Conservation (phyloP, 495 filamentous ascomycete genomes). For the Aspergillus incahuasiensis region DNA sequence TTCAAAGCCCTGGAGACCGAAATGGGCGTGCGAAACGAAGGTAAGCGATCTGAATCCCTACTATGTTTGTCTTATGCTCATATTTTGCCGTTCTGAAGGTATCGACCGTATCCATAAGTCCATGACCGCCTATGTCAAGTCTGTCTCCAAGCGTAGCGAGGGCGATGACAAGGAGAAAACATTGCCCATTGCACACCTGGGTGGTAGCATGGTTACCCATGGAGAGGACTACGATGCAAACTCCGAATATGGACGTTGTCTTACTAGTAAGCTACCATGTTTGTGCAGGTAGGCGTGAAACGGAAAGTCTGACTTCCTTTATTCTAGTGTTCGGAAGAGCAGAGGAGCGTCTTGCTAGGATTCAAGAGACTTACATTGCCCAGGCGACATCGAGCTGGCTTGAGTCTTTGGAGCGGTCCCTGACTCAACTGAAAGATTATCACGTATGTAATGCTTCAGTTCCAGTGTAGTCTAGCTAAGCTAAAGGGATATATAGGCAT, state of each 20-base stretch:
- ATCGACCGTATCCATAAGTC: conserved; percentile 90
- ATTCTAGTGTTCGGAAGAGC: conserved; percentile 66
- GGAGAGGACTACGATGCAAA: conserved; percentile 91
- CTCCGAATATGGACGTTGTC: conserved; percentile 88
- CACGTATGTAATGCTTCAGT: conserved; percentile 51
- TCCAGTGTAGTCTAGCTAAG: conserved; percentile 13
- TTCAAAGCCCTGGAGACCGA: conserved; percentile 92
- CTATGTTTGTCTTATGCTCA: conserved; percentile 9
- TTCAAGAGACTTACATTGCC: conserved; percentile 79
- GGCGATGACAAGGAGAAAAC: conserved; percentile 81
- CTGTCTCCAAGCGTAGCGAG: conserved; percentile 80
- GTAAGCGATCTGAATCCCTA: conserved; percentile 40
- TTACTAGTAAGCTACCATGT: conserved; percentile 58
- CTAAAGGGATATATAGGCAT: conserved; percentile 44
- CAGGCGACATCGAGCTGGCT: conserved; percentile 86
- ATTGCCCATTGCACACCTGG: conserved; percentile 74
- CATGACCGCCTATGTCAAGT: conserved; percentile 86
- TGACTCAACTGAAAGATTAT: conserved; percentile 97
- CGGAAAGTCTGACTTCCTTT: conserved; percentile 6
- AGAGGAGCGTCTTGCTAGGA: conserved; percentile 81
- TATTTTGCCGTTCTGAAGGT: conserved; percentile 44
- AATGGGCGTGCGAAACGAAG: conserved; percentile 88
- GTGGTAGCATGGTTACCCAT: conserved; percentile 82
- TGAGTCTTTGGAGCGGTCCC: conserved; percentile 81
- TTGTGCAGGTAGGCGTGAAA: neutral